Evolutionary conservation across 179 eudicot genomes (phyloP).

Genomic region (Amaranthus tricolor): DNA sequence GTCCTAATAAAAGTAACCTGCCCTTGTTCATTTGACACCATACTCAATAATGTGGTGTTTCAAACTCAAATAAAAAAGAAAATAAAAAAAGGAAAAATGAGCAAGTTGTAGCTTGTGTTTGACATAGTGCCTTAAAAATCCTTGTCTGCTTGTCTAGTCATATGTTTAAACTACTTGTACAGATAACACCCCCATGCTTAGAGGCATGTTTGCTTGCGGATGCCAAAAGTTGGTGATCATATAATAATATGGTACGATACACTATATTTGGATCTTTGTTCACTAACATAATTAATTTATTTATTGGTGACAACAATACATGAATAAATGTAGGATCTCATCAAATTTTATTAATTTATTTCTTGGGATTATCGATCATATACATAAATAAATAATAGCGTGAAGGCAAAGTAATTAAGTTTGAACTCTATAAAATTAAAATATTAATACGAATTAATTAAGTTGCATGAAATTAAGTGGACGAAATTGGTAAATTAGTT

Average conservation of each 20-base stretch:
- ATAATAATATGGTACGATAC: not conserved
- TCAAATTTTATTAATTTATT: not conserved
- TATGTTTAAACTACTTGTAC: slow-evolving; percentile 13
- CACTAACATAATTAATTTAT: slow-evolving; percentile 7
- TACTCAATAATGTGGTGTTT: too few species aligned
- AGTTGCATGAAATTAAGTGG: slow-evolving; percentile 8
- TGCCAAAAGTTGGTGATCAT: slow-evolving; percentile 31
- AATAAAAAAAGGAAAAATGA: too few species aligned
- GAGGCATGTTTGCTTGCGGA: slow-evolving; percentile 36
- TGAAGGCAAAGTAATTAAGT: slow-evolving; percentile 8
- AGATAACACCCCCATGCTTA: slow-evolving; percentile 20
- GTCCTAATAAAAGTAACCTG: too few species aligned
- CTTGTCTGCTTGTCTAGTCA: slow-evolving; percentile 12
- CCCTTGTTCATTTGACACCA: too few species aligned
- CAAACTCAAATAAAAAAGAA: too few species aligned
- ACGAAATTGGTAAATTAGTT: not conserved
- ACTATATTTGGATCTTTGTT: slow-evolving; percentile 14
- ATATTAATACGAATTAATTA: too few species aligned
- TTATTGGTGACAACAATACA: slow-evolving; percentile 6
- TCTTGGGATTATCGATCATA: slow-evolving; percentile 8
- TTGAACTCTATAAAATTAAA: not conserved
- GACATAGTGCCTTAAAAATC: slow-evolving; percentile 11
- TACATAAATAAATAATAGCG: not conserved
- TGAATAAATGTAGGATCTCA: slow-evolving; percentile 16
- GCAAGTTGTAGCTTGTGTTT: slow-evolving; percentile 14